A percentile compares a stretch with the other conserved stretches of the same genome.
Conservation (phyloP, 345 rosid genomes). For the Moringa oleifera region DNA sequence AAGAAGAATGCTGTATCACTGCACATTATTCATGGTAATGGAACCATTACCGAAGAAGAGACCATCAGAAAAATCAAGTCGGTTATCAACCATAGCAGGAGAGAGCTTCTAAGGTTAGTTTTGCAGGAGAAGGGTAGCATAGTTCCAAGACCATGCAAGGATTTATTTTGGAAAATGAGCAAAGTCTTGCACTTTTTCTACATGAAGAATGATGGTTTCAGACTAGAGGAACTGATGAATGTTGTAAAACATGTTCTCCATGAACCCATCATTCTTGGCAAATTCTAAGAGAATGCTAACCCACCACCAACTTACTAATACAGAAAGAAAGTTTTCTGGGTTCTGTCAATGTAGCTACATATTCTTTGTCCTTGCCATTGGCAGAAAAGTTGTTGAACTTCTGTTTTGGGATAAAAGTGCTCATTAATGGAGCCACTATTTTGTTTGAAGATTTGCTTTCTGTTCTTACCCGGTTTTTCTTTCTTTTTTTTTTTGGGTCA, state of each 20-base stretch:
- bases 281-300: background rate
- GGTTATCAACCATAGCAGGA: constrained; percentile 28
- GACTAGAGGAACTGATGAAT: constrained; percentile 37
- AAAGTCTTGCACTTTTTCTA: constrained; percentile 65
- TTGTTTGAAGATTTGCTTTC: too few relatives aligned
- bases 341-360: too few relatives aligned
- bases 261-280: constrained; percentile 30
- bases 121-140: constrained; percentile 44
- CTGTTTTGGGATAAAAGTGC: too few relatives aligned
- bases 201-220: constrained; percentile 73
- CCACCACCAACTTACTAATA: background rate
- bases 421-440: too few relatives aligned
- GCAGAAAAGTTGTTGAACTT: background rate
- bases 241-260: constrained; percentile 44
- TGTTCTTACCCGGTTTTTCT: too few relatives aligned
- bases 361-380: too few relatives aligned
- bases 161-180: constrained; percentile 73
- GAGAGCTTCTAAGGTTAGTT: constrained; percentile 44
- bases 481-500: too few relatives aligned
- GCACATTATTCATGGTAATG: constrained; percentile 35
- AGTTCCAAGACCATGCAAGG: constrained; percentile 71
- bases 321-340: too few relatives aligned
- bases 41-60: constrained; percentile 32
- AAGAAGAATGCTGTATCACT: constrained; percentile 64
- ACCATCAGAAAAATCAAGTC: constrained; percentile 29